phyloP scores from a whole-genome alignment of 768 basidiomycete species.

The Rhizopogon rudus region DNA sequence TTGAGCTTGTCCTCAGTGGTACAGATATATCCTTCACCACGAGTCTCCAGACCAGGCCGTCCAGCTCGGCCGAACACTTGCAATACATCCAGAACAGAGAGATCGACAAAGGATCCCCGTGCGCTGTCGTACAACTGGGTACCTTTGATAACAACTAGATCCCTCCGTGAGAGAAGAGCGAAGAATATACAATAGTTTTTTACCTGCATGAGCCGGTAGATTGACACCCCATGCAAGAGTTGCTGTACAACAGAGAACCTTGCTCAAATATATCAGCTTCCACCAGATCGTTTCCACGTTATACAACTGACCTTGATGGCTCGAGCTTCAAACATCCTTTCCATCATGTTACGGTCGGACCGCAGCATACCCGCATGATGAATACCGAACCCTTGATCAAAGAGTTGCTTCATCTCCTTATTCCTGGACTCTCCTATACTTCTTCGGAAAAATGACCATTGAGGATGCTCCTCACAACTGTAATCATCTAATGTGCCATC shows the following conservation, averaged over 20 bases:
- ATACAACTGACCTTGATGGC: conserved; percentile 72
- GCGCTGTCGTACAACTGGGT: conserved; percentile 94
- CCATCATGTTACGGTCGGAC: conserved; percentile 91
- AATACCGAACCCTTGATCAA: conserved; percentile 91
- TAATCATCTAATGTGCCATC: conserved; percentile 78
- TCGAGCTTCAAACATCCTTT: conserved; percentile 85
- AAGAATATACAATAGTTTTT: conserved; percentile 13
- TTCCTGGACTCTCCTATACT: conserved; percentile 81
- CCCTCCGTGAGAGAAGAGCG: conserved; percentile 4
- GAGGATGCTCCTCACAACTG: conserved; percentile 76
- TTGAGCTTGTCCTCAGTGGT: conserved; percentile 90
- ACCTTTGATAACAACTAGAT: conserved; percentile 88
- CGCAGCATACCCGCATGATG: conserved; percentile 99
- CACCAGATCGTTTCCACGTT: not conserved
- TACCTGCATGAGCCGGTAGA: conserved; percentile 94
- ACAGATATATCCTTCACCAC: conserved; percentile 96
- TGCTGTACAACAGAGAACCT: conserved; percentile 98
- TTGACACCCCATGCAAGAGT: conserved; percentile 99
- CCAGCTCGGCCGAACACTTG: conserved; percentile 98
- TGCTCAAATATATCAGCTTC: not conserved
- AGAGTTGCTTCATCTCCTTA: conserved; percentile 94
- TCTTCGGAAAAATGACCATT: conserved; percentile 69
- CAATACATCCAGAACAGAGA: conserved; percentile 91
- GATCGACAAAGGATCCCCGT: conserved; percentile 85
- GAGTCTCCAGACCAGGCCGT: conserved; percentile 79